A percentile compares a stretch with the other conserved stretches of the same genome.
Evolutionary conservation across 73 alveolate species (phyloP).

Genomic region (Urostyla sp.): DNA sequence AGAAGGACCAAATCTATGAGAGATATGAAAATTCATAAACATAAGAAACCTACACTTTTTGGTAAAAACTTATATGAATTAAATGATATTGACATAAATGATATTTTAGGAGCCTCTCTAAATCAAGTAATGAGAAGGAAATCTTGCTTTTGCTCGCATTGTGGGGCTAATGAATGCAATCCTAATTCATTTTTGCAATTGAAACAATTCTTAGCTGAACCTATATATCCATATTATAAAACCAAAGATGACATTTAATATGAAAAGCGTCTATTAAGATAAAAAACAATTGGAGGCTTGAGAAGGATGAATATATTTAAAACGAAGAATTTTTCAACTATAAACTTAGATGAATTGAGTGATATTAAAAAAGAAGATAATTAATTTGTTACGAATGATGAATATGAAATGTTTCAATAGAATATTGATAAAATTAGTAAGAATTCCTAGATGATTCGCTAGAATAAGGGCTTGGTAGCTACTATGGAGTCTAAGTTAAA

Average conservation of each 20-base stretch:
- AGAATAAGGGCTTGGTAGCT: too few species aligned
- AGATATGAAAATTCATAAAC: background rate
- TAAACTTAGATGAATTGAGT: too few species aligned
- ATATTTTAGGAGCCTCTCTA: constrained; percentile 20
- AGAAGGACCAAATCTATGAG: background rate
- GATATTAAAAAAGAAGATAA: too few species aligned
- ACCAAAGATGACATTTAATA: constrained; percentile 40
- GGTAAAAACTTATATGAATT: background rate
- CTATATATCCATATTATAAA: constrained; percentile 26
- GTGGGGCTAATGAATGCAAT: background rate
- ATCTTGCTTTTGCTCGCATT: constrained; percentile 34
- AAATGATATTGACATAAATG: constrained; percentile 2
- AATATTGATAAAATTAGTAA: too few species aligned
- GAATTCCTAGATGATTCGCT: too few species aligned
- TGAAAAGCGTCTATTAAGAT: too few species aligned
- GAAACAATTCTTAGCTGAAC: constrained; percentile 19
- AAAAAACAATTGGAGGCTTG: too few species aligned
- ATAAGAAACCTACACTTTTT: constrained; percentile 19
- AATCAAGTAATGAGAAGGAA: constrained; percentile 33
- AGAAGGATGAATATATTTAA: too few species aligned
- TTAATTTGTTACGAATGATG: too few species aligned
- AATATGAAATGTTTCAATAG: too few species aligned
- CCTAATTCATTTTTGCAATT: background rate
- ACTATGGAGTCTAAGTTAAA: too few species aligned
- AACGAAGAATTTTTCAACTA: too few species aligned